Base-by-base conservation (phyloP, 2,329 filamentous ascomycete genomes). In the Aspergillus pseudoglaucus region DNA sequence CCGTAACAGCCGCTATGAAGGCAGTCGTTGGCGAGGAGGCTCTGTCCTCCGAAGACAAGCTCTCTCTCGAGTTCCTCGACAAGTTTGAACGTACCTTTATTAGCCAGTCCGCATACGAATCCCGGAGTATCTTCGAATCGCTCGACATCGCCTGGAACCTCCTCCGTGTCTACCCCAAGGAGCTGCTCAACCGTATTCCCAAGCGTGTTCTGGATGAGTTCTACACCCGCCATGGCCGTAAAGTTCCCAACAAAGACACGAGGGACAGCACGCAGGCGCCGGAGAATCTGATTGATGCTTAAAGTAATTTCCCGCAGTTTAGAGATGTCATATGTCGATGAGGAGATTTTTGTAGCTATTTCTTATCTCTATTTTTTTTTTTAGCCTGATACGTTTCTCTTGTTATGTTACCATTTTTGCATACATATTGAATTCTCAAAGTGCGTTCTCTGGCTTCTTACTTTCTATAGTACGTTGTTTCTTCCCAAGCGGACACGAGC, bases 61-160 rank as follows among this genome's bases (percentile, higher is more conserved):
- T 97, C 49, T 95, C 91, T 7, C 82, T 98, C 33, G 93, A 98
- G 72, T 98, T 98, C 78, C 76, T 98, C 61, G 91, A 97, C 67
- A 97, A 97, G 75, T 98, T 98, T 66, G 93, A 98, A 76, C 85
- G 87, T 55, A 88, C 87, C 49, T 98, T 97, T 73, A 95, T 98
- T 69, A 78, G 80, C 54, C 93, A 98, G 73, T 88, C 88, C 46
- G 77, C 90, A 15, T 98, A 98, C 74, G 93, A 98, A 74, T 85
- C 86, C 56, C 86, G 93, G 61, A 85, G 79, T 54, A 95, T 98
- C 65, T 90, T 82, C 71, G 93, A 98, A 72, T 95, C 89, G 41
- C 81, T 98, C 53, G 94, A 98, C 62, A 82, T 95, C 61, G 94
- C 93, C 38, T 98, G 93, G 93, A 91, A 89, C 65, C 75, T 98